phyloP scores from a whole-genome alignment of 1,284 basidiomycete species.

The Microbotryomycetes sp. region DNA sequence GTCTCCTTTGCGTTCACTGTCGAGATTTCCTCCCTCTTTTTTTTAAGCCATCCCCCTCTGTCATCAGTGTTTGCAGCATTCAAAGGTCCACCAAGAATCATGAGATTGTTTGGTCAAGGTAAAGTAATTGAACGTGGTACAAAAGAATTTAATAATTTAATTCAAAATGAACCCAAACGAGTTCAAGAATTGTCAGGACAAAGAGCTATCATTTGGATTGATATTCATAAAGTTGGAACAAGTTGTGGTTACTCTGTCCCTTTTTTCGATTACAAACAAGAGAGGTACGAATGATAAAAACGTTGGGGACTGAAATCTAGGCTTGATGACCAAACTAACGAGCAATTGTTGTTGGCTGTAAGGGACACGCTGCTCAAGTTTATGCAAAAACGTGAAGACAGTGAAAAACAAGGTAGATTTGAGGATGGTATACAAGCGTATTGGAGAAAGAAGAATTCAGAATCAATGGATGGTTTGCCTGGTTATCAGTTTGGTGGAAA shows the following conservation, averaged over 20 bases:
- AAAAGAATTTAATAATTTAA: slow-evolving; percentile 16
- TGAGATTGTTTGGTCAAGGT: slow-evolving; percentile 30
- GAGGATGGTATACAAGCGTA: slow-evolving; percentile 10
- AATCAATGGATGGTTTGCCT: slow-evolving; percentile 28
- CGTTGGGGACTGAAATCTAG: too few species aligned
- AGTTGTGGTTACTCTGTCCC: slow-evolving; percentile 31
- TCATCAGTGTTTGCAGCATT: slow-evolving; percentile 26
- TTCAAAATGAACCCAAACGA: slow-evolving; percentile 3
- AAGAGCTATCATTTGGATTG: slow-evolving; percentile 31
- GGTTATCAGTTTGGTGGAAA: too few species aligned
- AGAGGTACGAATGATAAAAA: slow-evolving; percentile 12
- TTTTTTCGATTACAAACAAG: slow-evolving; percentile 26
- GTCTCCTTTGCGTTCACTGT: background rate
- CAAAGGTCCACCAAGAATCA: slow-evolving; percentile 28
- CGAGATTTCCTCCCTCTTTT: background rate
- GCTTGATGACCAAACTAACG: too few species aligned
- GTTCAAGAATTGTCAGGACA: slow-evolving; percentile 17
- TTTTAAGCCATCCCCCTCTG: background rate
- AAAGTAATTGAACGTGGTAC: slow-evolving; percentile 26
- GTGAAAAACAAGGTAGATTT: background rate
- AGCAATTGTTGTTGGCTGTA: background rate
- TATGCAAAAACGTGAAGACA: slow-evolving; percentile 14
- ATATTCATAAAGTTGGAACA: slow-evolving; percentile 32
- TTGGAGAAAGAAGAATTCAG: slow-evolving; percentile 27
- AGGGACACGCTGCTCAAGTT: slow-evolving; percentile 10